Evolutionary conservation across 2,329 filamentous ascomycete species (phyloP).

Genomic region (Colletotrichum filicis): DNA sequence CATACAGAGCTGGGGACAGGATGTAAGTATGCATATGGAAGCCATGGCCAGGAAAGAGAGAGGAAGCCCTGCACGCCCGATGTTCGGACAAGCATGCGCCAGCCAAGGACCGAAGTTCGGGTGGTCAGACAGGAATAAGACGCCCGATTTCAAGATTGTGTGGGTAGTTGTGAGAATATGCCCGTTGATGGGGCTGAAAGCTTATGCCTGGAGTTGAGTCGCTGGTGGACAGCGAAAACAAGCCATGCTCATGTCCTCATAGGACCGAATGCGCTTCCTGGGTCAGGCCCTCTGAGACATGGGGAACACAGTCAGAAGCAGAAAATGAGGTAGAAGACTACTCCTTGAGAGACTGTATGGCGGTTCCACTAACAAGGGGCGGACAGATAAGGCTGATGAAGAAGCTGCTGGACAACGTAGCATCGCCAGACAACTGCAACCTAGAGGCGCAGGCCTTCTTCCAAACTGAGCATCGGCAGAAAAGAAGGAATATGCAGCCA

Average conservation of each 20-base stretch:
- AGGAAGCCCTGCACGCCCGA: neutral
- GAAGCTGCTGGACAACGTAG: slow-evolving; percentile 2
- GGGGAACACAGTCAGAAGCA: neutral
- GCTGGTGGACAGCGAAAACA: neutral
- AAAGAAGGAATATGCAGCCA: slow-evolving; percentile 13
- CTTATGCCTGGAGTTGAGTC: neutral
- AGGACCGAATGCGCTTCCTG: neutral
- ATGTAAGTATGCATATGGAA: neutral
- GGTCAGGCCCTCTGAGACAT: slow-evolving; percentile 16
- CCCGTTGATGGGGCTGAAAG: slow-evolving; percentile 20
- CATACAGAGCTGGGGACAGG: neutral
- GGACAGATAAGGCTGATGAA: slow-evolving; percentile 26
- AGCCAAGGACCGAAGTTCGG: slow-evolving; percentile 30
- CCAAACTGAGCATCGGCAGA: neutral
- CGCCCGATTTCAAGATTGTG: slow-evolving; percentile 25
- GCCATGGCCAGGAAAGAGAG: no score
- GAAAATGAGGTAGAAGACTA: neutral
- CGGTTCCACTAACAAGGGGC: neutral
- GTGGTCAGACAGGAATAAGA: neutral
- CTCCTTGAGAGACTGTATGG: neutral
- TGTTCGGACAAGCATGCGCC: slow-evolving; percentile 11
- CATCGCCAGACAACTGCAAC: neutral
- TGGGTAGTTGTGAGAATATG: slow-evolving; percentile 2
- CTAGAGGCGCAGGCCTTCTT: neutral
- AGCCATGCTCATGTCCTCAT: neutral